These are phyloP conservation scores for Paraphoma sp. DNA, from an alignment of 2,329 filamentous ascomycete genomes.

Conservation along the genomic window DNA sequence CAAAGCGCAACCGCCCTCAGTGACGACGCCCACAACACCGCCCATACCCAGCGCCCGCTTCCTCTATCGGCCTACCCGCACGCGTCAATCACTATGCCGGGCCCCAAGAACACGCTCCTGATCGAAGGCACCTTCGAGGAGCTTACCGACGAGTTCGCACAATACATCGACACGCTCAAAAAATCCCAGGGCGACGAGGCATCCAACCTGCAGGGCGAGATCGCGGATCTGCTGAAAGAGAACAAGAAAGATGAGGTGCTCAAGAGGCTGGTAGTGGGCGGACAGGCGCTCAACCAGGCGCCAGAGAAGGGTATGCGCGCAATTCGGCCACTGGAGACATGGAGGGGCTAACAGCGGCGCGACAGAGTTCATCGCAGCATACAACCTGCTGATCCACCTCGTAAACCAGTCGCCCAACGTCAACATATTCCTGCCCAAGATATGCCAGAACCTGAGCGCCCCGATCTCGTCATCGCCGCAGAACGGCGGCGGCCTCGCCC, in stretches of 20 bases:
- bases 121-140: conserved; percentile 95
- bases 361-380: conserved; percentile 87
- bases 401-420: conserved; percentile 84
- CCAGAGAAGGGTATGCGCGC: conserved; percentile 76
- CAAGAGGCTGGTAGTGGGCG: conserved; percentile 85
- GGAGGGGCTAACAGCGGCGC: conserved; percentile 32
- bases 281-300: conserved; percentile 77
- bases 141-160: conserved; percentile 91
- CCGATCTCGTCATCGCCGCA: conserved; percentile 85
- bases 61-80: conserved; percentile 27
- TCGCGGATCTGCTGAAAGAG: conserved; percentile 72
- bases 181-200: conserved; percentile 64
- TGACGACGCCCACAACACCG: conserved; percentile 32
- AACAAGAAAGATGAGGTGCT: conserved; percentile 82
- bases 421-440: conserved; percentile 82
- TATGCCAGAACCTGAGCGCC: conserved; percentile 85
- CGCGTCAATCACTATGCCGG: conserved; percentile 59
- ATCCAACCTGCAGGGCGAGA: conserved; percentile 63
- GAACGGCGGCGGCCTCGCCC: conserved; percentile 83
- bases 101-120: conserved; percentile 67
- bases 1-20: conserved; percentile 21
- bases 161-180: conserved; percentile 86
- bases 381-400: conserved; percentile 96
- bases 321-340: conserved; percentile 9
- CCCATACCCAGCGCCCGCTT: conserved; percentile 20